A percentile compares a stretch with the other conserved stretches of the same genome.
phyloP scores from a whole-genome alignment of 2,329 filamentous ascomycete species.

The Sporothrix dimorphospora region DNA sequence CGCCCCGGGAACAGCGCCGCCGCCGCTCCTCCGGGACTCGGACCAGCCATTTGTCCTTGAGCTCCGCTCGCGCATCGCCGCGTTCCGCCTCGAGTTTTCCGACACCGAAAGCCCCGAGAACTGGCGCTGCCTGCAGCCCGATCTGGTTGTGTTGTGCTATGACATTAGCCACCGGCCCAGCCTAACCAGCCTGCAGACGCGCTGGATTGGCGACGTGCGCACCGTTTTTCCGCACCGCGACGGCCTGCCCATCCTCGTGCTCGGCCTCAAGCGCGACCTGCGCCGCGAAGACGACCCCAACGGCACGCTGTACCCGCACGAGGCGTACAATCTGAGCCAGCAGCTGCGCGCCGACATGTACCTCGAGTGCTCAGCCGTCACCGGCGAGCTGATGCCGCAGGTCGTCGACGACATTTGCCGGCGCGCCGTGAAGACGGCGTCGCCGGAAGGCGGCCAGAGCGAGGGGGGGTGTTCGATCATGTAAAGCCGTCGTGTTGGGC shows the following conservation, averaged over 20 bases:
- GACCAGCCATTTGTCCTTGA: conserved; percentile 66
- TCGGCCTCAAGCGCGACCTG: conserved; percentile 65
- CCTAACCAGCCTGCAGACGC: conserved; percentile 60
- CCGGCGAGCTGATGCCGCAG: conserved; percentile 60
- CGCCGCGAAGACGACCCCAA: conserved; percentile 61
- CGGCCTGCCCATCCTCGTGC: conserved; percentile 56
- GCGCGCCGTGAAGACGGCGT: conserved; percentile 55
- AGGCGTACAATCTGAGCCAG: conserved; percentile 60
- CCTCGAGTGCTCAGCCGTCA: conserved; percentile 65
- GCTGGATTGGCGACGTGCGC: conserved; percentile 62
- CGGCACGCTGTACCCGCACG: conserved; percentile 63
- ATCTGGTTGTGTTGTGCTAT: conserved; percentile 63
- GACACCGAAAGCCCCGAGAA: conserved; percentile 62
- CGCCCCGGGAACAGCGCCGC: conserved; percentile 46
- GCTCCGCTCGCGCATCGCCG: conserved; percentile 49
- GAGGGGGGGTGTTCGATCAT: conserved; percentile 58
- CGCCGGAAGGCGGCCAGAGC: conserved; percentile 54
- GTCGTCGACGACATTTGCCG: conserved; percentile 64
- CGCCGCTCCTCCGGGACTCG: conserved; percentile 58
- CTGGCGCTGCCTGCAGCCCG: conserved; percentile 61
- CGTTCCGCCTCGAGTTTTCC: conserved; percentile 61
- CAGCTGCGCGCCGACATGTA: conserved; percentile 64
- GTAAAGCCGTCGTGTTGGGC: too few relatives aligned
- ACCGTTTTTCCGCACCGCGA: conserved; percentile 52
- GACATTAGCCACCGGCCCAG: conserved; percentile 63